Evolutionary conservation across 345 rosid species (phyloP), one percentile per base, ranked within the genome.

Genomic region (Kandelia obovata): DNA sequence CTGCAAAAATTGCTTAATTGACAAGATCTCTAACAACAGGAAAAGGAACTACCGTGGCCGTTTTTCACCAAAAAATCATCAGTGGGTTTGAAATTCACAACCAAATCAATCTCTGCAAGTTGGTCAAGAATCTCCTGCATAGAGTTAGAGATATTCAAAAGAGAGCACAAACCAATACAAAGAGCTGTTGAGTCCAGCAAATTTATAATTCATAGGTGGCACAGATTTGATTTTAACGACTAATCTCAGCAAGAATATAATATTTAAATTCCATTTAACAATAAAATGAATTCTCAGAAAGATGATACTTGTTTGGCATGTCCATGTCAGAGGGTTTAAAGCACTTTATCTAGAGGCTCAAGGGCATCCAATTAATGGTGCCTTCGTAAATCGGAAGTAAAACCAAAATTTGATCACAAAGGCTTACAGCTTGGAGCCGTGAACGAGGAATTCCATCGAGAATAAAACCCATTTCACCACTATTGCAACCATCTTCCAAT

Each of bases 361-460:
- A 31, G 30, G 31, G 55, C 17, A 70, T 70, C 46, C 53, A 49
- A 1, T 32, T 16, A 9, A 43, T 51, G 7, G 19, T 17, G 35
- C 15, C n/a, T 30, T 46, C 20, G 43, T 8, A 21, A 47, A 26
- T 43, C 49, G 13, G 49, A 43, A 43, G 49, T 11, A 15, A 13
- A 16, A 16, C 59, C 3, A 55, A 55, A 10, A 2, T 55, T 66
- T 34, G 31, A 58, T 11, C 26, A 53, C 4, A 59, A 28, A 49
- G n/a, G 69, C 77, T 73, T 60, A 68, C 80, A 3, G 96, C 98
- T 75, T 95, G 99, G 43, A 74, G n/a, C 72, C 78, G 79, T 8
- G 92, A 83, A 26, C 92, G 89, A 64, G 96, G 99, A 78, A 95
- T 81, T 13, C 99, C 98, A 69, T 95, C 96, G 7, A 95, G 90